phyloP scores from a whole-genome alignment of 345 rosid genomes.

The Linum tenue region DNA sequence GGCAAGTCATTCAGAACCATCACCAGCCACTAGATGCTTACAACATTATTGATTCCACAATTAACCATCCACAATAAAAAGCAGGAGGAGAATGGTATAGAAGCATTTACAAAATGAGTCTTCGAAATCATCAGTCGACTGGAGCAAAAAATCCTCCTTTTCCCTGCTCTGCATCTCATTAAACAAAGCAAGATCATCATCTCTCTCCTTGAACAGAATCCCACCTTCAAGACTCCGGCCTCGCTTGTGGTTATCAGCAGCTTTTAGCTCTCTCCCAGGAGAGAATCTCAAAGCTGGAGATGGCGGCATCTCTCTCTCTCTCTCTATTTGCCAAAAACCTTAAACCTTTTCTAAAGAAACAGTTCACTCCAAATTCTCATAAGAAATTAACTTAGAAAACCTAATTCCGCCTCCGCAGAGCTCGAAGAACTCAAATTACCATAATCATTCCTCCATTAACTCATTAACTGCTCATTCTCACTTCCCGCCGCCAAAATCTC shows the following conservation, averaged over 20 bases:
- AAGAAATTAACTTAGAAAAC: neutral
- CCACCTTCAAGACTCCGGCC: conserved; percentile 72
- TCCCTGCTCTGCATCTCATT: conserved; percentile 83
- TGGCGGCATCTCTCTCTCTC: conserved; percentile 56
- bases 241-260: conserved; percentile 47
- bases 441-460: neutral
- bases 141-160: conserved; percentile 75
- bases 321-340: conserved; percentile 5
- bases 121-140: conserved; percentile 66
- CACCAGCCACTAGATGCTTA: conserved; percentile 13
- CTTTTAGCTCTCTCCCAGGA: conserved; percentile 59
- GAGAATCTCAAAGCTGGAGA: conserved; percentile 75
- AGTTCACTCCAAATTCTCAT: conserved; percentile 14
- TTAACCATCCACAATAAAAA: conserved; percentile 8
- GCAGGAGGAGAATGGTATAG: conserved; percentile 10
- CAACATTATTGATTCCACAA: neutral
- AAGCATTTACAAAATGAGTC: conserved; percentile 69
- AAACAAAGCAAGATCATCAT: conserved; percentile 84
- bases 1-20: conserved; percentile 7
- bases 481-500: neutral
- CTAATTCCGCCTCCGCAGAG: conserved; percentile 8
- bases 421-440: conserved; percentile 4
- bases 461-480: neutral
- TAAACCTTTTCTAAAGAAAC: neutral
- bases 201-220: conserved; percentile 51